Percentiles rank a stretch among this genome's conserved stretches.
Evolutionary conservation across 1,284 basidiomycete species (phyloP).

Genomic region (Ganoderma boninense): DNA sequence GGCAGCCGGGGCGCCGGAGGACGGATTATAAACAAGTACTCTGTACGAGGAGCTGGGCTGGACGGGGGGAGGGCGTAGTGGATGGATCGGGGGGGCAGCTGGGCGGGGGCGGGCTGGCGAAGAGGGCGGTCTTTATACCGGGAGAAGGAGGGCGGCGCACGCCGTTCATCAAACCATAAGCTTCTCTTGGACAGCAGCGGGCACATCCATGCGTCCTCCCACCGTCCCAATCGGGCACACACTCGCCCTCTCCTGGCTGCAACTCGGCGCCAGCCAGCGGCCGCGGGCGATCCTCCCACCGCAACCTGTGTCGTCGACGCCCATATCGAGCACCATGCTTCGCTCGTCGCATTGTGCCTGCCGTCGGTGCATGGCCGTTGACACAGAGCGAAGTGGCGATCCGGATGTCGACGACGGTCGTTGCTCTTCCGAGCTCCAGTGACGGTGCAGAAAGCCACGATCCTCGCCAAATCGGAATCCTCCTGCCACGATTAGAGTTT

Average conservation of each 20-base stretch:
- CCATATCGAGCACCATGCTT: conserved; percentile 20
- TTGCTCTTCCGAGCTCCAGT: neutral
- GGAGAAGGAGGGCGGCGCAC: conserved; percentile 22
- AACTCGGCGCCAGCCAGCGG: conserved; percentile 23
- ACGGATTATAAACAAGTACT: conserved; percentile 22
- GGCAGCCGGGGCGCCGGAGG: conserved; percentile 9
- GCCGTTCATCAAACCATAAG: conserved; percentile 32
- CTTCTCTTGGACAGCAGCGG: conserved; percentile 34
- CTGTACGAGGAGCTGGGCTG: conserved; percentile 19
- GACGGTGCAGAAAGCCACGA: conserved; percentile 7
- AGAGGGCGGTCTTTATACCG: conserved; percentile 31
- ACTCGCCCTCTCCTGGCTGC: conserved; percentile 19
- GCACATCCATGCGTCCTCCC: conserved; percentile 26
- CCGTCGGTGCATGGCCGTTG: conserved; percentile 15
- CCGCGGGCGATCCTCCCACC: conserved; percentile 27
- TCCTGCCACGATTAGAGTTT: conserved; percentile 13
- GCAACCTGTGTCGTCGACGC: conserved; percentile 11
- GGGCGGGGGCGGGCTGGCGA: conserved; percentile 24
- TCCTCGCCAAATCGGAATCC: conserved; percentile 17
- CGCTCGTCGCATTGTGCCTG: conserved; percentile 13
- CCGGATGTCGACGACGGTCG: conserved; percentile 6
- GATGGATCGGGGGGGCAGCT: conserved; percentile 25
- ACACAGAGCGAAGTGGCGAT: conserved; percentile 13
- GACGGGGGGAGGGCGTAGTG: conserved; percentile 19
- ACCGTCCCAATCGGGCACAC: conserved; percentile 27